Evolutionary conservation across 108 stramenopile species (phyloP).

Genomic region (Schizochytrium sp.): DNA sequence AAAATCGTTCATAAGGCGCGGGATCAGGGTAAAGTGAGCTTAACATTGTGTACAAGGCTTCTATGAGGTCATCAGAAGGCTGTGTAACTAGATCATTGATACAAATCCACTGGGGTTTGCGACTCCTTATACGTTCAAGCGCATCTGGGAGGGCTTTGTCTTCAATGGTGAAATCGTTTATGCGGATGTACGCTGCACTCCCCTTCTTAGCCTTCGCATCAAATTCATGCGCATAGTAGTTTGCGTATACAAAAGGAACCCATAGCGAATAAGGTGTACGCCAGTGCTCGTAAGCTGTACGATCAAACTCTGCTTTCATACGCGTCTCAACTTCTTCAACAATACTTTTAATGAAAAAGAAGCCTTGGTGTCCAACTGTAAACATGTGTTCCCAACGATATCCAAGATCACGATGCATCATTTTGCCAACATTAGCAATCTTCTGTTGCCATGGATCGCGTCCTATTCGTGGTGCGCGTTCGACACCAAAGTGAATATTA

Average conservation of each 20-base stretch:
- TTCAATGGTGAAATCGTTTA: not conserved
- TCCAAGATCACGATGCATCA: constrained; percentile 17
- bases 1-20: not conserved
- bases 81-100: constrained; percentile 4
- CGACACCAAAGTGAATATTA: not conserved
- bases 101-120: constrained; percentile 17
- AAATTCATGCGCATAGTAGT: not conserved
- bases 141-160: not conserved
- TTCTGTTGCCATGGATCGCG: constrained; percentile 29
- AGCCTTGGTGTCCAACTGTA: constrained; percentile 47
- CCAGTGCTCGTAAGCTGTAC: constrained; percentile 21
- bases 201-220: not conserved
- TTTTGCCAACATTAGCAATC: constrained; percentile 51
- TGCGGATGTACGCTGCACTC: not conserved
- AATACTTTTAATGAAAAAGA: constrained; percentile 10
- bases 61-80: constrained; percentile 10
- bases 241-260: constrained; percentile 36
- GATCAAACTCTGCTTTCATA: constrained; percentile 38
- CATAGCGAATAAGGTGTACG: not conserved
- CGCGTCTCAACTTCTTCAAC: constrained; percentile 2
- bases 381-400: constrained; percentile 42
- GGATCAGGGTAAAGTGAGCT: not conserved
- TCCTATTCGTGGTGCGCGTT: constrained; percentile 8
- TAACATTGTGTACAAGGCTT: not conserved
- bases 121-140: not conserved